These are phyloP conservation scores for Durio zibethinus DNA, from an alignment of 345 rosid genomes.

Conservation along the genomic window DNA sequence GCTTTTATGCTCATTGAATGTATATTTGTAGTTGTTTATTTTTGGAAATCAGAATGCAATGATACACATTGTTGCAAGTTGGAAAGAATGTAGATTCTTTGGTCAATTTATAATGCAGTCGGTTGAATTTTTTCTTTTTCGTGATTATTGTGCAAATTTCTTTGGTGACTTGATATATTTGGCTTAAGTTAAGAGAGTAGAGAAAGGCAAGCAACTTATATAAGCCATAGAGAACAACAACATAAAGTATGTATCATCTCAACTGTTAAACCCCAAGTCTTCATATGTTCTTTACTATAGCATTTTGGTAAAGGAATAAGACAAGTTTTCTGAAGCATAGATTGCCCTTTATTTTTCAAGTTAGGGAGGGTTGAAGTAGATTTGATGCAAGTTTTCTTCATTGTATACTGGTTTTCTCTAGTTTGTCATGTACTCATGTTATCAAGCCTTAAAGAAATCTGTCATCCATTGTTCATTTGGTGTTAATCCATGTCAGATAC, in stretches of 20 bases:
- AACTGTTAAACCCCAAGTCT: too few species aligned
- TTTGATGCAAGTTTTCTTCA: neutral
- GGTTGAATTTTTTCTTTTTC: too few species aligned
- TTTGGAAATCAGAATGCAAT: neutral
- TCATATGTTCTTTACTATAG: neutral
- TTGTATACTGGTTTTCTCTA: neutral
- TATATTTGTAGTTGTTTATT: neutral
- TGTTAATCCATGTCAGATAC: constrained; percentile 53
- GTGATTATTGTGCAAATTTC: neutral
- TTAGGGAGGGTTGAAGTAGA: neutral
- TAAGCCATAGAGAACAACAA: neutral
- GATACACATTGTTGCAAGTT: neutral
- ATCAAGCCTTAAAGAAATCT: neutral
- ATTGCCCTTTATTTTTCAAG: neutral
- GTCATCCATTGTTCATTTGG: constrained; percentile 23
- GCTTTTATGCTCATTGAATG: neutral
- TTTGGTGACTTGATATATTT: neutral
- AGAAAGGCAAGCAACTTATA: neutral
- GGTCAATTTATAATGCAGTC: neutral
- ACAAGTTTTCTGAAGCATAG: neutral
- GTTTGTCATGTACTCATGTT: neutral
- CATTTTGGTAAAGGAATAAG: neutral
- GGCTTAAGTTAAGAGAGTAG: neutral
- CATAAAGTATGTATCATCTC: neutral
- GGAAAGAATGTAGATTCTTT: neutral